Base-by-base conservation (phyloP, 371 early-diverging fungal genomes). In the Nematocida homosporus region DNA sequence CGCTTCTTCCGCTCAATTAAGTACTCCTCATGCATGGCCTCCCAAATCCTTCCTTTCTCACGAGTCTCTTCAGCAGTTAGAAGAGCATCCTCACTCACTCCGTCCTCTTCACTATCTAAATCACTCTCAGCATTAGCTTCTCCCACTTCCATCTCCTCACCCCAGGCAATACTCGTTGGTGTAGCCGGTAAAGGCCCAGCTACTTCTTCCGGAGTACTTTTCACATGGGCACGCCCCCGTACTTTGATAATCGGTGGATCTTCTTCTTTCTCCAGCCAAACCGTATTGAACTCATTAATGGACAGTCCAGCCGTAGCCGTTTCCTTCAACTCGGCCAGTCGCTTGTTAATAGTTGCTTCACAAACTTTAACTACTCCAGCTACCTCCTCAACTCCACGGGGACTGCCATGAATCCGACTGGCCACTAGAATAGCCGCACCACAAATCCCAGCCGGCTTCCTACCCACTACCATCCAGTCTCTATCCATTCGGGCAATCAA, bases 371-470 rank as follows among this genome's bases (percentile, higher is more conserved):
- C 97, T 0, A 93, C 89, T 54, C 86, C 85, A 47, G 92, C 90
- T 60, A 97, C 89, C 81, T 99, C 97, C 29, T 84, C 85, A 10
- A 87, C 85, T 0, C 92, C 88, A 56, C 95, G 87, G 52, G 88
- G 85, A 77, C 92, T 94, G 32, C 90, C 90, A 78, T 94, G 89
- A 88, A 97, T 93, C 65, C 96, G 83, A 4, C 93, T 90, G 0
- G 99, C 92, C 76, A 97, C 89, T 51, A 93, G 85, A 50, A 98
- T 81, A 64, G 85, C 88, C 2, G 96, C 97, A 34, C 94, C 99
- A 85, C 99, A 98, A 37, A 97, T 88, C 79, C 96, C 97, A n/a
- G 93, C 89, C 5, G 97, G 97, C 20, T 93, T 87, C 79, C 99
- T 88, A 48, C 99, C 99, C 0, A 88, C 88, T 50, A 89, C 86